Evolutionary conservation across 176 grass and related monocot genomes (phyloP).

Genomic region (Rhynchospora pubera): DNA sequence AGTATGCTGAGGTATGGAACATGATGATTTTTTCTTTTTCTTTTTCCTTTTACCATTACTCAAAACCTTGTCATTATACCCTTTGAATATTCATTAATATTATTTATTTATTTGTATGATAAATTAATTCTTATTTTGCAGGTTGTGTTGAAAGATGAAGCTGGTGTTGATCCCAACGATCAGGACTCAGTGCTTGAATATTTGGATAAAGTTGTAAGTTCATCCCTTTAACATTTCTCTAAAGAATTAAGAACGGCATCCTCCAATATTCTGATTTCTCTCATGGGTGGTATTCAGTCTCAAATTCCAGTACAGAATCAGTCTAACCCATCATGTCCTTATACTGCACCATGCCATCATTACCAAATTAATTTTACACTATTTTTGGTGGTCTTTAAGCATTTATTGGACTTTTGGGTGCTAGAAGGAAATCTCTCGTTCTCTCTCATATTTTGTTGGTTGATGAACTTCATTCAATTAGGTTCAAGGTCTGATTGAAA

Average conservation of each 20-base stretch:
- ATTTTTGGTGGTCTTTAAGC: neutral
- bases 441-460: neutral
- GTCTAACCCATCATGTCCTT: neutral
- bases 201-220: conserved; percentile 71
- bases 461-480: conserved; percentile 21
- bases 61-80: neutral
- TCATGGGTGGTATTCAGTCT: neutral
- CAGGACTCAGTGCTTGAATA: conserved; percentile 41
- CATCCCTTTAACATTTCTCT: neutral
- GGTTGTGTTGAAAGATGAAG: conserved; percentile 68
- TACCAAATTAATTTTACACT: neutral
- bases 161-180: conserved; percentile 43
- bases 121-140: conserved; percentile 23
- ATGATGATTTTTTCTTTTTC: neutral
- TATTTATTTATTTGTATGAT: neutral
- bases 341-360: neutral
- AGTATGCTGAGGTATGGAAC: conserved; percentile 57
- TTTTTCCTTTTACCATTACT: neutral
- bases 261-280: conserved; percentile 7
- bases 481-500: conserved; percentile 68
- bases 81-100: neutral
- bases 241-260: conserved; percentile 5
- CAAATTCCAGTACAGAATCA: neutral
- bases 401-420: neutral
- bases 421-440: neutral